phyloP scores from a whole-genome alignment of 495 filamentous ascomycete species.

The Usnea hakonensis region DNA sequence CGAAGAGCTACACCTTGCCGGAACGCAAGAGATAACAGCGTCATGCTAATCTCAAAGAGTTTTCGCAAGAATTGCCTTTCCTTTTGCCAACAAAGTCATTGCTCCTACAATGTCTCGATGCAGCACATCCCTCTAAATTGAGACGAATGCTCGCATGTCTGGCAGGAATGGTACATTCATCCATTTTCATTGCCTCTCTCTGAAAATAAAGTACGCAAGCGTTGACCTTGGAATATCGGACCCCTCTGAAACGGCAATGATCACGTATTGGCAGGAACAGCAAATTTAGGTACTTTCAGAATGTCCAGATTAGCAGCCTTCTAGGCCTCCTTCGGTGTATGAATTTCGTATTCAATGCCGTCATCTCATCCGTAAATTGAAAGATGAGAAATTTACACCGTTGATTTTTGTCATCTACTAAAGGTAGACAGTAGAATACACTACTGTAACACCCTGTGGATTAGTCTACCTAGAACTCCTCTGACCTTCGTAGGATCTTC shows the following conservation, averaged over 20 bases:
- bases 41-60: constrained; percentile 17
- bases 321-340: neutral
- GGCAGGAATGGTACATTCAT: neutral
- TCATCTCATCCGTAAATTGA: neutral
- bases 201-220: neutral
- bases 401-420: neutral
- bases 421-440: neutral
- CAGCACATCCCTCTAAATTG: neutral
- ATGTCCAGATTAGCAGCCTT: neutral
- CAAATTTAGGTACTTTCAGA: neutral
- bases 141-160: neutral
- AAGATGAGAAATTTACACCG: neutral
- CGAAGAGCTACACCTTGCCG: constrained; percentile 60
- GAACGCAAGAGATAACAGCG: constrained; percentile 17
- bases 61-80: constrained; percentile 13
- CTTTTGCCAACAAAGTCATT: neutral
- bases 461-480: constrained; percentile 56
- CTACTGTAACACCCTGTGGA: constrained; percentile 14
- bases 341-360: neutral
- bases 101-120: neutral
- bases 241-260: neutral
- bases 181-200: neutral
- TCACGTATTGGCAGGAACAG: neutral
- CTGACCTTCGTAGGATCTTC: constrained; percentile 61
- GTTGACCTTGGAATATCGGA: neutral